These are phyloP conservation scores for Aspergillus hiratsukae DNA, from an alignment of 2,329 filamentous ascomycete genomes.

Conservation along the genomic window DNA sequence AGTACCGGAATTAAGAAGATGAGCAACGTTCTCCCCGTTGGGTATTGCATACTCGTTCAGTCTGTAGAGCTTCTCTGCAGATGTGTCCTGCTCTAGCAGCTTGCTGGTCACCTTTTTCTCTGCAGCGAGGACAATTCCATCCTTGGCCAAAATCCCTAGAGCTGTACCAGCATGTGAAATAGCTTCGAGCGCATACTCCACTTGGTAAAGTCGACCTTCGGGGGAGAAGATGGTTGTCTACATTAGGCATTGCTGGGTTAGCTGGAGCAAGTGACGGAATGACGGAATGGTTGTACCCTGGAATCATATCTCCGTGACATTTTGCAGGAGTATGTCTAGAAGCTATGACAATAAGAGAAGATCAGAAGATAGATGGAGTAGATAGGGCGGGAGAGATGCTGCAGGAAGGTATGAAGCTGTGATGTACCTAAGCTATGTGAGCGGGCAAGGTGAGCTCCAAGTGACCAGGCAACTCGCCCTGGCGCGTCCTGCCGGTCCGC, in stretches of 20 bases:
- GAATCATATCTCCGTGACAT: conserved; percentile 99
- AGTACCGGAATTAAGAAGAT: background rate
- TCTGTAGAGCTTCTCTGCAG: conserved; percentile 99
- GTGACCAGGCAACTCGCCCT: conserved; percentile 37
- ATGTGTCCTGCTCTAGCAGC: conserved; percentile 97
- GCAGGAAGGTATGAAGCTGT: conserved; percentile 6
- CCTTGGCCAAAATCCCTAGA: conserved; percentile 91
- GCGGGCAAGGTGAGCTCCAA: conserved; percentile 30
- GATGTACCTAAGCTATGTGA: conserved; percentile 16
- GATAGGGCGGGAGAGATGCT: conserved; percentile 9
- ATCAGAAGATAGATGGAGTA: conserved; percentile 5
- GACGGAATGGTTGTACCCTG: conserved; percentile 59
- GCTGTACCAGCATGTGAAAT: conserved; percentile 98
- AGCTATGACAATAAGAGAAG: conserved; percentile 11
- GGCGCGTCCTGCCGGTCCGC: conserved; percentile 31
- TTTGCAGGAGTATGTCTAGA: conserved; percentile 31
- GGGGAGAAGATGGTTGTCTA: conserved; percentile 99
- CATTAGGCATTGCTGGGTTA: conserved; percentile 32
- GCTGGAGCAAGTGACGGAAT: conserved; percentile 25
- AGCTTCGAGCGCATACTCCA: conserved; percentile 97
- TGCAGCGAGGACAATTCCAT: conserved; percentile 96
- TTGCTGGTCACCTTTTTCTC: conserved; percentile 99
- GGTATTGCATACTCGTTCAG: conserved; percentile 75
- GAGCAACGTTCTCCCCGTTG: background rate
- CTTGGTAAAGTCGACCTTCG: conserved; percentile 96